These are phyloP conservation scores for Hypoxylon sp. DNA, from an alignment of 2,329 filamentous ascomycete species.

Conservation along the genomic window DNA sequence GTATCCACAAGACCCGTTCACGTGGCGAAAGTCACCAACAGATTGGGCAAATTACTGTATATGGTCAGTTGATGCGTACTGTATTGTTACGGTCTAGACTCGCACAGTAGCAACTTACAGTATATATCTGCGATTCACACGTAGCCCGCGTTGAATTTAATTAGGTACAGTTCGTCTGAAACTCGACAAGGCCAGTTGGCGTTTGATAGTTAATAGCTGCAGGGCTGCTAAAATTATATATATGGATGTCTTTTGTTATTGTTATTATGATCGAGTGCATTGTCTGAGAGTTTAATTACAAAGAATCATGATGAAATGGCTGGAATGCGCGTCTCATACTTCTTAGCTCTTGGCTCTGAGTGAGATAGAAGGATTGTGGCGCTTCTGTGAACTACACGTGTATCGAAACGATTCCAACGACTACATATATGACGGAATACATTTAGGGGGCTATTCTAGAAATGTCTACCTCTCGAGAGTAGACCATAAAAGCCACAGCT, in stretches of 20 bases:
- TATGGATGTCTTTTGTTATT: background rate
- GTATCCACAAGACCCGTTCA: constrained; percentile 22
- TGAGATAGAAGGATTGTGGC: constrained; percentile 1
- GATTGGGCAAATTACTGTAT: constrained; percentile 22
- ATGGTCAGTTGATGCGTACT: constrained; percentile 24
- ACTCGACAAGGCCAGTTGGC: background rate
- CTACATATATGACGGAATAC: background rate
- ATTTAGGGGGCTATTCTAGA: background rate
- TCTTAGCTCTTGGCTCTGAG: constrained; percentile 1
- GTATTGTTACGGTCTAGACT: constrained; percentile 6
- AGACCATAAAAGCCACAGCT: background rate
- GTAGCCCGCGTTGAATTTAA: constrained; percentile 15
- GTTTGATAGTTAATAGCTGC: background rate
- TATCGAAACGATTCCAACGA: constrained; percentile 1
- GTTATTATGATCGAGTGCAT: background rate
- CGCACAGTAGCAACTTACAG: constrained; percentile 2
- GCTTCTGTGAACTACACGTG: background rate
- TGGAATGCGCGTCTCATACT: background rate
- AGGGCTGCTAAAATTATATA: background rate
- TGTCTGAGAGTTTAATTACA: background rate
- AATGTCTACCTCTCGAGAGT: background rate
- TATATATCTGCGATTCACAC: constrained; percentile 9
- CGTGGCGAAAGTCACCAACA: constrained; percentile 28
- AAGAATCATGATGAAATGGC: background rate
- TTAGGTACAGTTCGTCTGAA: background rate